These are phyloP conservation scores for Sarocladium oryzae DNA, from an alignment of 2,329 filamentous ascomycete genomes.

Conservation along the genomic window DNA sequence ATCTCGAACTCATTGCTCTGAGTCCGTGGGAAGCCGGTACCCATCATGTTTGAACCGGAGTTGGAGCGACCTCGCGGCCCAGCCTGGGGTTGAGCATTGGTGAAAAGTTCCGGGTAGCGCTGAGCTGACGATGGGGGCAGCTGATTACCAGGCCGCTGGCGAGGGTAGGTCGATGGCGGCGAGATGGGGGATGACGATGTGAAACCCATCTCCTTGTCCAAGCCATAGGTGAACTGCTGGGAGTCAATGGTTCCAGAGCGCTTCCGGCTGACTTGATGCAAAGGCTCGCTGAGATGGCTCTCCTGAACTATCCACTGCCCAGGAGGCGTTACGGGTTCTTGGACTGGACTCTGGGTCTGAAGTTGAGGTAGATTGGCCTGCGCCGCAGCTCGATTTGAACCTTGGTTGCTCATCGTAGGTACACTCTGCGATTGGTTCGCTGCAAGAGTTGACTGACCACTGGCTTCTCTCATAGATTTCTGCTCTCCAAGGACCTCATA, in stretches of 20 bases:
- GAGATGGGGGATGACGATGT: constrained; percentile 11
- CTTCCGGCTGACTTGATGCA: constrained; percentile 29
- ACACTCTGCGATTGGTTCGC: background rate
- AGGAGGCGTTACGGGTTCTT: background rate
- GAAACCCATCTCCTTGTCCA: constrained; percentile 47
- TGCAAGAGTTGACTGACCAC: background rate
- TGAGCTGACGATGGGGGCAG: constrained; percentile 45
- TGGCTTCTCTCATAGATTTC: background rate
- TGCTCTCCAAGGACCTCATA: background rate
- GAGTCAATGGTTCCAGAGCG: constrained; percentile 24
- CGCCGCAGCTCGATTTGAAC: background rate
- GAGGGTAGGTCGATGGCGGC: constrained; percentile 7
- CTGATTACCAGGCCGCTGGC: constrained; percentile 18
- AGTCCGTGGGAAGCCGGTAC: constrained; percentile 26
- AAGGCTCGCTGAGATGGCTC: constrained; percentile 46
- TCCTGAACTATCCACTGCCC: constrained; percentile 45
- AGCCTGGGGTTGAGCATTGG: constrained; percentile 17
- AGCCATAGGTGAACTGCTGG: constrained; percentile 31
- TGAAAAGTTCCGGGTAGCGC: constrained; percentile 42
- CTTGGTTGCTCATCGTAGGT: background rate
- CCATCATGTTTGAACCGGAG: constrained; percentile 13
- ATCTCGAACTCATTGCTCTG: constrained; percentile 33
- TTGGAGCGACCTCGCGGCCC: constrained; percentile 17
- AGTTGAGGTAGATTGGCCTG: constrained; percentile 1
- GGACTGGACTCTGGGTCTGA: background rate